Conservation (phyloP, 495 filamentous ascomycete species). For the Pyrenopolyporus hunteri region DNA sequence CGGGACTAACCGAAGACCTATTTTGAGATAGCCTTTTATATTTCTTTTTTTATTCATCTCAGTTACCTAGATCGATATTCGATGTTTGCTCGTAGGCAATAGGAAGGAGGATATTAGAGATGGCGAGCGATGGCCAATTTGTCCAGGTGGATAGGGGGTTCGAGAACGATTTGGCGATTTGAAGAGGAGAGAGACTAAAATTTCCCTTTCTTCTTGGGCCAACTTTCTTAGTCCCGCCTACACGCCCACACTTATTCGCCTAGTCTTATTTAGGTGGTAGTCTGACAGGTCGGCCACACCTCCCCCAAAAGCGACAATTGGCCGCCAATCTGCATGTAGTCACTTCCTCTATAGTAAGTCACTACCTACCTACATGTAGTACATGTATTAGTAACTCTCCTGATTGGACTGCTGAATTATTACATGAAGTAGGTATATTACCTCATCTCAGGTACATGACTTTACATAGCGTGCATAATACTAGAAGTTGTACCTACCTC, state of each 20-base stretch:
- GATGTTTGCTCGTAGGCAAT: neutral
- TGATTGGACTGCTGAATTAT: no score
- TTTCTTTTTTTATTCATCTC: neutral
- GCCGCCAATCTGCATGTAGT: no score
- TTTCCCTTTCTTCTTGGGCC: constrained; percentile 21
- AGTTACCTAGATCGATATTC: neutral
- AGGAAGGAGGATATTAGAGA: neutral
- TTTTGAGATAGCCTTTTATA: constrained; percentile 1
- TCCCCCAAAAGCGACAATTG: no score
- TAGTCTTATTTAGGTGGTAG: no score
- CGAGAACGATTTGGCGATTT: neutral
- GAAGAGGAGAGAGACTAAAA: constrained; percentile 9
- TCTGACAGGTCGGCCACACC: neutral
- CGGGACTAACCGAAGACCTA: neutral
- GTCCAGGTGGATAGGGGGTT: neutral
- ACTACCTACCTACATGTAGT: no score
- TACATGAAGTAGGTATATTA: no score
- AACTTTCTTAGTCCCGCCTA: neutral
- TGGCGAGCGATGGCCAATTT: neutral
- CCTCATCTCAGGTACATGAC: no score
- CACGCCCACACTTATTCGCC: no score
- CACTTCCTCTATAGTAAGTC: no score
- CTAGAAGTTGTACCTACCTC: no score
- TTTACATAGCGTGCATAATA: no score
- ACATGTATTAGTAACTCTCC: no score